phyloP scores from a whole-genome alignment of 192 early-diverging fungal species.

The Phlyctochytrium bullatum region DNA sequence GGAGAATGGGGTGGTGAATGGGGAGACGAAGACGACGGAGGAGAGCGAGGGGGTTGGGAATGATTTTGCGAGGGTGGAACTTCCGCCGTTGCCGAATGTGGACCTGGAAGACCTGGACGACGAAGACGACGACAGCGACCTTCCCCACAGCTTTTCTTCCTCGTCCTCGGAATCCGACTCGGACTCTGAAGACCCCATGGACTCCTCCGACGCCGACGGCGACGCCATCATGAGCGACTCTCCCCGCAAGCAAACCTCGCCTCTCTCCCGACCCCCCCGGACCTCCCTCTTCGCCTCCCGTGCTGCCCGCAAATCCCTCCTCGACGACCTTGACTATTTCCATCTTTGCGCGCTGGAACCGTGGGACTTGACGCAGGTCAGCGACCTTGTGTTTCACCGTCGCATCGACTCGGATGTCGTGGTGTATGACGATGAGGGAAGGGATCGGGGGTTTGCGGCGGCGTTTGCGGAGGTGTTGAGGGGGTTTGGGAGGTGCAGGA shows the following conservation, averaged over 20 bases:
- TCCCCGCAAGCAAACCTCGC: not conserved
- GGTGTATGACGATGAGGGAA: slow-evolving; percentile 13
- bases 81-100: no score
- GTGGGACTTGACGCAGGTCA: not conserved
- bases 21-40: no score
- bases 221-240: not conserved
- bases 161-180: not conserved
- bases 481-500: not conserved
- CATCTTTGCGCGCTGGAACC: not conserved
- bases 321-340: not conserved
- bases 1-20: no score
- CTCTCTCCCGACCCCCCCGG: not conserved
- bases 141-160: not conserved
- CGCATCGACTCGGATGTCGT: not conserved
- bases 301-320: not conserved
- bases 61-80: slow-evolving; percentile 20
- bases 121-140: not conserved
- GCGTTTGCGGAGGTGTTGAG: not conserved
- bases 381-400: not conserved
- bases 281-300: not conserved
- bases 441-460: slow-evolving; percentile 11
- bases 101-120: not conserved
- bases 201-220: not conserved
- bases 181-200: not conserved
- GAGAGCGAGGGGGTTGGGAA: slow-evolving; percentile 6